Conservation (phyloP, 768 basidiomycete genomes). For the Mrakia blollopis region DNA sequence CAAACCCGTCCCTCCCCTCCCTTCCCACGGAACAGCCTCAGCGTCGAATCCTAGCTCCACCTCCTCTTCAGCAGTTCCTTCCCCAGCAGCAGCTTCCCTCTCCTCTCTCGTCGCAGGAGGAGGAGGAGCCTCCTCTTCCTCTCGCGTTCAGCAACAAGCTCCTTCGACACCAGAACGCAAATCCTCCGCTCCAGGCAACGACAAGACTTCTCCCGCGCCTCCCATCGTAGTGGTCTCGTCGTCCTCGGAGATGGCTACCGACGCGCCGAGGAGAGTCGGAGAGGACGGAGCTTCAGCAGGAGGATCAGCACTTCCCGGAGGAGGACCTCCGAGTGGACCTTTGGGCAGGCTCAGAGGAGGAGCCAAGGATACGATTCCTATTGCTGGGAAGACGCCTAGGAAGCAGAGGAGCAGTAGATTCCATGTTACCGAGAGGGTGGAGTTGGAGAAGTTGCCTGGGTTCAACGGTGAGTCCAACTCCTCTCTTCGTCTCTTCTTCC, state of each 20-base stretch:
- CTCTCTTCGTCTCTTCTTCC: background rate
- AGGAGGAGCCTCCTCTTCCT: background rate
- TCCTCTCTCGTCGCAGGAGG: conserved; percentile 2
- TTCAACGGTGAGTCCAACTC: conserved; percentile 52
- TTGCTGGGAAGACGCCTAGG: conserved; percentile 83
- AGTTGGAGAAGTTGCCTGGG: conserved; percentile 86
- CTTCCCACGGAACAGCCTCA: conserved; percentile 22
- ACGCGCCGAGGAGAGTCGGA: conserved; percentile 36
- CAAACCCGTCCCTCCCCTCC: conserved; percentile 26
- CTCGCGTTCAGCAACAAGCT: background rate
- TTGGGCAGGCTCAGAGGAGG: conserved; percentile 34
- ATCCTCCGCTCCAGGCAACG: background rate
- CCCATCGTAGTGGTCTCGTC: conserved; percentile 46
- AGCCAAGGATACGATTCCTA: conserved; percentile 88
- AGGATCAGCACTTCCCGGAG: conserved; percentile 17
- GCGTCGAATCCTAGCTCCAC: background rate
- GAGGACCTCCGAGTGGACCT: background rate
- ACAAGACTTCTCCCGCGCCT: conserved; percentile 41
- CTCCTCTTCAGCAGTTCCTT: background rate
- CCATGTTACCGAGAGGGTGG: conserved; percentile 90
- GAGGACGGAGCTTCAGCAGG: conserved; percentile 12
- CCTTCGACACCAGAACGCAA: conserved; percentile 30
- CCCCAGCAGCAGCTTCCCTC: conserved; percentile 20
- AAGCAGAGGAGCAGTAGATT: conserved; percentile 97
- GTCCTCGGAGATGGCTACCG: conserved; percentile 45